A percentile compares a stretch with the other conserved stretches of the same genome.
Evolutionary conservation across 2,329 filamentous ascomycete genomes (phyloP).

Genomic region (Aspergillus brasiliensis): DNA sequence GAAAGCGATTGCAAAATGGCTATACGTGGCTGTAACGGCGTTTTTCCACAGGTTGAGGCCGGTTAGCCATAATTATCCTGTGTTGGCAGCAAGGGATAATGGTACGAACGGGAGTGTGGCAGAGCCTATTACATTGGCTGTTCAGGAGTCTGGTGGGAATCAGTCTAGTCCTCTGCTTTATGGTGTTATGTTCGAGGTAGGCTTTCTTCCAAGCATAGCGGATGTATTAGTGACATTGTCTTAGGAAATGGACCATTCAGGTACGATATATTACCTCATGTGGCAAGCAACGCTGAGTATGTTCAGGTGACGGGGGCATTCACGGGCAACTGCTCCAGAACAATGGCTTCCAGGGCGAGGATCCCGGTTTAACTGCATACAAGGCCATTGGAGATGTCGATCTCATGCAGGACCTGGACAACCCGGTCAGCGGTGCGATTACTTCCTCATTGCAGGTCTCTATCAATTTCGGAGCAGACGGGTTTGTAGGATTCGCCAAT

Average conservation of each 20-base stretch:
- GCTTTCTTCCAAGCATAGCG: not conserved
- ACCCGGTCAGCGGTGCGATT: slow-evolving; percentile 32
- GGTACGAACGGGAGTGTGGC: not conserved
- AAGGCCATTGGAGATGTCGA: slow-evolving; percentile 28
- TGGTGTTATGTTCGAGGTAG: slow-evolving; percentile 42
- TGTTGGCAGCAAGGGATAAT: not conserved
- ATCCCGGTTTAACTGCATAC: slow-evolving; percentile 30
- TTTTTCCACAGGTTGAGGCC: too few relatives aligned
- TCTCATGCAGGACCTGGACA: slow-evolving; percentile 27
- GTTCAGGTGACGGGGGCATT: slow-evolving; percentile 35
- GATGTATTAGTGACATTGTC: not conserved
- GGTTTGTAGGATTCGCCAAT: slow-evolving; percentile 48
- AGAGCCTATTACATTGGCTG: slow-evolving; percentile 17
- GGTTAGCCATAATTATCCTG: not conserved
- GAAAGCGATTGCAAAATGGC: too few relatives aligned
- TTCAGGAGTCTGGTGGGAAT: slow-evolving; percentile 31
- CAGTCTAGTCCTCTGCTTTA: slow-evolving; percentile 37
- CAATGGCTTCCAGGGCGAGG: slow-evolving; percentile 37
- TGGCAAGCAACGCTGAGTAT: not conserved
- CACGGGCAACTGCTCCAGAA: slow-evolving; percentile 38
- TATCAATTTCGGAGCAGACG: slow-evolving; percentile 21
- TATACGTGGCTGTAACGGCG: too few relatives aligned
- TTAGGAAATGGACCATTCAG: slow-evolving; percentile 40
- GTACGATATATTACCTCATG: slow-evolving; percentile 14
- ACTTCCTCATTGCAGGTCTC: slow-evolving; percentile 29